Evolutionary conservation across 176 grass and related monocot species (phyloP).

Genomic region (Stipa capillata): DNA sequence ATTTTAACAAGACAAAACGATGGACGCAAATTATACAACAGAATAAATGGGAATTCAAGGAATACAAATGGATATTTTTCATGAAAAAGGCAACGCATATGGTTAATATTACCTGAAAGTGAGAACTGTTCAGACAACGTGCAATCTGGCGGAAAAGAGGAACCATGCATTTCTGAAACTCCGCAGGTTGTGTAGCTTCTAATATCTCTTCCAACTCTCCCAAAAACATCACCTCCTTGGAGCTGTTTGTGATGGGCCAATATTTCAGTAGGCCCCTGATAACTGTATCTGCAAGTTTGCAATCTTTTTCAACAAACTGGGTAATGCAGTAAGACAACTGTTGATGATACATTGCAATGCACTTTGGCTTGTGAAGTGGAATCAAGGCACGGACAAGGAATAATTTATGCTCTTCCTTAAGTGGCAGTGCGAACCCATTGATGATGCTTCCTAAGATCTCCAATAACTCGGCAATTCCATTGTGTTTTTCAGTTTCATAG

Average conservation of each 20-base stretch:
- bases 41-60: neutral
- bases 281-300: conserved; percentile 67
- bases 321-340: conserved; percentile 73
- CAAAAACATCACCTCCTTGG: conserved; percentile 82
- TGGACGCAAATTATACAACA: neutral
- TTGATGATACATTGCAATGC: conserved; percentile 60
- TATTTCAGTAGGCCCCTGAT: conserved; percentile 87
- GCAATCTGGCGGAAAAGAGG: conserved; percentile 76
- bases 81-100: neutral
- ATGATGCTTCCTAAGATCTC: conserved; percentile 88
- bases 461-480: conserved; percentile 74
- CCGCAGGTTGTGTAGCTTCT: conserved; percentile 66
- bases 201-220: conserved; percentile 82
- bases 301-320: conserved; percentile 86
- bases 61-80: neutral
- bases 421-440: conserved; percentile 78
- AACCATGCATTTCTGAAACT: conserved; percentile 95
- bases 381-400: conserved; percentile 71
- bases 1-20: neutral
- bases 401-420: conserved; percentile 88
- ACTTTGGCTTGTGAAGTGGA: conserved; percentile 81
- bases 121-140: conserved; percentile 63
- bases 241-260: conserved; percentile 86
- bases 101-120: conserved; percentile 72
- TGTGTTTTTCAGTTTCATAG: conserved; percentile 87